Percentiles rank a stretch among this genome's conserved stretches.
These are phyloP conservation scores for Solanum sitiens DNA, from an alignment of 257 asterid species.

Conservation along the genomic window DNA sequence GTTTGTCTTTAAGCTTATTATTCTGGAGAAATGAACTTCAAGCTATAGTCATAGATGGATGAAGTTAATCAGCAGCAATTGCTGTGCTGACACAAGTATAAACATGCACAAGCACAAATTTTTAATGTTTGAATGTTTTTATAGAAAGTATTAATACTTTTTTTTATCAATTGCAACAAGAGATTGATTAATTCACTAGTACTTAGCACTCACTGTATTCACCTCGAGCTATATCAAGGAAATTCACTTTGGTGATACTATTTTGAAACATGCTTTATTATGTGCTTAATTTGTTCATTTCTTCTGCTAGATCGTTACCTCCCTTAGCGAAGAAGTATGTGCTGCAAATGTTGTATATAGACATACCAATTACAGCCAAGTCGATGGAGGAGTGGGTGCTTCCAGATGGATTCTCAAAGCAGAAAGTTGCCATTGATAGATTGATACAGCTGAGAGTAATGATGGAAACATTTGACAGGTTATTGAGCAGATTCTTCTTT, in stretches of 20 bases:
- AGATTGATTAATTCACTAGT: not conserved
- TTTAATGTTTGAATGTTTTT: not conserved
- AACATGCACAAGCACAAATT: not conserved
- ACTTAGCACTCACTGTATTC: not conserved
- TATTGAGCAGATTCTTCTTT: not conserved
- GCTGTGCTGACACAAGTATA: not conserved
- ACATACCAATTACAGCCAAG: slow-evolving; percentile 52
- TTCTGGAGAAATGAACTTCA: not conserved
- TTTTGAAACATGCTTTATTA: not conserved
- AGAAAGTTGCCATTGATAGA: slow-evolving; percentile 79
- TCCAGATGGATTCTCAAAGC: slow-evolving; percentile 72
- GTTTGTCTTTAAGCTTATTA: not conserved
- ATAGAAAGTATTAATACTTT: not conserved
- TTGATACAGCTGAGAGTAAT: slow-evolving; percentile 75
- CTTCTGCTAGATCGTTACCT: slow-evolving; percentile 61
- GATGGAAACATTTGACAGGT: slow-evolving; percentile 84
- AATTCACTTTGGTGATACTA: not conserved
- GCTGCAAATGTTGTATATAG: slow-evolving; percentile 62
- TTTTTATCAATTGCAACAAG: not conserved
- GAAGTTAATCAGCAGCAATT: not conserved
- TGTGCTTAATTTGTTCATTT: not conserved
- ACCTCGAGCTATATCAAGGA: not conserved
- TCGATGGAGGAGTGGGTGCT: slow-evolving; percentile 91
- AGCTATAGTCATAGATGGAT: not conserved
- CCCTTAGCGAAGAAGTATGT: slow-evolving; percentile 94